A percentile compares a stretch with the other conserved stretches of the same genome.
phyloP scores from a whole-genome alignment of 371 early-diverging fungal species.

The Mucor piriformis region DNA sequence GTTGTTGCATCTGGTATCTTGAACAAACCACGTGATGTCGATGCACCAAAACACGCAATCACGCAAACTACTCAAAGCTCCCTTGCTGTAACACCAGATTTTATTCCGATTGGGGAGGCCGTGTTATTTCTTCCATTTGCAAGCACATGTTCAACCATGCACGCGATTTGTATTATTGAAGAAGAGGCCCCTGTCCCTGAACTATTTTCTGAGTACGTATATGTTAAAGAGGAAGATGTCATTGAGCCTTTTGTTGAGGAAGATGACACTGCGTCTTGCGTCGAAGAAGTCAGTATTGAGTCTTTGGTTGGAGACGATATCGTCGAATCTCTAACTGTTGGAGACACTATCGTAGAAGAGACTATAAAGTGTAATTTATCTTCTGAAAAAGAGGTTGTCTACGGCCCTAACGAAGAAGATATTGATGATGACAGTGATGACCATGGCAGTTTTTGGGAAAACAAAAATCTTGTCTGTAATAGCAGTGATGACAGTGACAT shows the following conservation, averaged over 20 bases:
- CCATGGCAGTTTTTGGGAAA: not conserved
- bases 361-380: too few relatives aligned
- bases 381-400: not conserved
- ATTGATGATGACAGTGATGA: not conserved
- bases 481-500: not conserved
- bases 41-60: not conserved
- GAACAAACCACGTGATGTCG: not conserved
- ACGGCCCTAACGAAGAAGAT: too few relatives aligned
- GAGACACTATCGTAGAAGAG: too few relatives aligned
- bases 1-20: not conserved
- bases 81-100: not conserved
- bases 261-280: too few relatives aligned
- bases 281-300: too few relatives aligned
- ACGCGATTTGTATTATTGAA: not conserved
- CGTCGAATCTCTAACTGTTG: too few relatives aligned
- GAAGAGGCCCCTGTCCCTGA: not conserved
- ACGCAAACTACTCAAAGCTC: not conserved
- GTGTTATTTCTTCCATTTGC: not conserved
- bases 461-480: not conserved
- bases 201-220: not conserved
- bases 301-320: too few relatives aligned
- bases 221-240: not conserved
- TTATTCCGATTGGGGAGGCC: slow-evolving; percentile 11
- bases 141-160: too few relatives aligned
- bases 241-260: too few relatives aligned